Conservation (phyloP, 2,329 filamentous ascomycete genomes). For the Balansia obtecta region DNA sequence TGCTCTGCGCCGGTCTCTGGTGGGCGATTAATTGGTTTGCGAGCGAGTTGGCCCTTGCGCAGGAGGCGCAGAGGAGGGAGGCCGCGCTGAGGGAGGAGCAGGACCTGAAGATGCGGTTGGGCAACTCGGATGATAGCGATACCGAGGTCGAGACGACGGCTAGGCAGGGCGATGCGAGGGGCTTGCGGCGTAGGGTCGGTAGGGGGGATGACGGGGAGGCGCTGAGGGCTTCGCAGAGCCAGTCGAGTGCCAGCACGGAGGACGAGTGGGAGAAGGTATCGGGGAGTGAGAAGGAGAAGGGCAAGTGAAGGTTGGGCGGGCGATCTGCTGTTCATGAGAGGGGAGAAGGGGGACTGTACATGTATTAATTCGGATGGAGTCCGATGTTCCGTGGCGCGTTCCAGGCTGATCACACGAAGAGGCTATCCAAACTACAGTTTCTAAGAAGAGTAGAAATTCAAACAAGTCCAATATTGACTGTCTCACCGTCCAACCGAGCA, state of each 20-base stretch:
- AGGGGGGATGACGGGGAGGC: conserved; percentile 10
- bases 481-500: no score
- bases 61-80: conserved; percentile 20
- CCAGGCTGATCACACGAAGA: no score
- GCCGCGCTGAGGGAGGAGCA: conserved; percentile 28
- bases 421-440: no score
- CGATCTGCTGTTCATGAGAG: background rate
- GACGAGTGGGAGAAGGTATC: conserved; percentile 97
- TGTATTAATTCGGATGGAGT: background rate
- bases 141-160: conserved; percentile 30
- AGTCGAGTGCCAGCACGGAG: conserved; percentile 64
- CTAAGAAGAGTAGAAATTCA: no score
- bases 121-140: conserved; percentile 23
- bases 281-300: conserved; percentile 51
- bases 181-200: conserved; percentile 33
- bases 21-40: conserved; percentile 97
- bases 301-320: conserved; percentile 24
- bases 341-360: no score
- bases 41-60: conserved; percentile 40
- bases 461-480: no score
- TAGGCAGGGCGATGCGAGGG: conserved; percentile 27
- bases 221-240: conserved; percentile 23
- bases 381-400: background rate
- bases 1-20: conserved; percentile 75
- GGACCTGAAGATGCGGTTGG: conserved; percentile 18